Conservation (phyloP, 1,284 basidiomycete genomes). For the Cutaneotrichosporon curvatum region DNA sequence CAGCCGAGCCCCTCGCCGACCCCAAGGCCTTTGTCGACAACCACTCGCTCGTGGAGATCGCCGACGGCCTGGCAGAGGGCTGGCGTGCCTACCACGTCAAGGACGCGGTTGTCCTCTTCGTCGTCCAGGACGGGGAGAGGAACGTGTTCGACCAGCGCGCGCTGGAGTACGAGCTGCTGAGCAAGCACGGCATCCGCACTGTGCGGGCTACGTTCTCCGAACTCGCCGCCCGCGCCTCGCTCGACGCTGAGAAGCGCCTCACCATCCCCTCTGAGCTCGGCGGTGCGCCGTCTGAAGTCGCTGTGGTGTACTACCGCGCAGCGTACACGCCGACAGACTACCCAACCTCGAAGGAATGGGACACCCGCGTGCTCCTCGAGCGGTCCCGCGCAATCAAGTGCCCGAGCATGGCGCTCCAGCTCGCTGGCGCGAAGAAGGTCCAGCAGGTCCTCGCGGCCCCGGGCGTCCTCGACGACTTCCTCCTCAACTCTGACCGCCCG, state of each 20-base stretch:
- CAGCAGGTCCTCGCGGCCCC: constrained; percentile 79
- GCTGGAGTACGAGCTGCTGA: constrained; percentile 70
- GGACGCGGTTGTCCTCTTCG: constrained; percentile 60
- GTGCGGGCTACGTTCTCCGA: constrained; percentile 69
- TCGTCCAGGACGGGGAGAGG: constrained; percentile 82
- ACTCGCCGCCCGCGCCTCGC: constrained; percentile 52
- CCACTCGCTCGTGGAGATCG: constrained; percentile 62
- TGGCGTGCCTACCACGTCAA: constrained; percentile 61
- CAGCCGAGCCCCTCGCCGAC: constrained; percentile 53
- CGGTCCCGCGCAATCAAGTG: constrained; percentile 83
- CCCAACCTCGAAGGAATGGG: constrained; percentile 57
- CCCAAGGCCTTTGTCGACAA: constrained; percentile 65
- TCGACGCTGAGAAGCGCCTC: constrained; percentile 50
- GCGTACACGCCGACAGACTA: constrained; percentile 85
- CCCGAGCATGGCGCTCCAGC: constrained; percentile 80
- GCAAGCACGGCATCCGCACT: constrained; percentile 63
- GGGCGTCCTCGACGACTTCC: constrained; percentile 66
- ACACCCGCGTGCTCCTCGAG: constrained; percentile 68
- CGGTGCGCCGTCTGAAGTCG: constrained; percentile 56
- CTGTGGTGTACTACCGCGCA: constrained; percentile 77
- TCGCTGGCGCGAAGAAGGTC: constrained; percentile 92
- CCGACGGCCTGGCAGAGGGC: constrained; percentile 67
- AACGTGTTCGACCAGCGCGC: constrained; percentile 92
- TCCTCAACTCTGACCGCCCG: constrained; percentile 42
- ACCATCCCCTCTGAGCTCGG: constrained; percentile 39